Evolutionary conservation across 768 basidiomycete genomes (phyloP).

Genomic region (Trametes sanguinea): DNA sequence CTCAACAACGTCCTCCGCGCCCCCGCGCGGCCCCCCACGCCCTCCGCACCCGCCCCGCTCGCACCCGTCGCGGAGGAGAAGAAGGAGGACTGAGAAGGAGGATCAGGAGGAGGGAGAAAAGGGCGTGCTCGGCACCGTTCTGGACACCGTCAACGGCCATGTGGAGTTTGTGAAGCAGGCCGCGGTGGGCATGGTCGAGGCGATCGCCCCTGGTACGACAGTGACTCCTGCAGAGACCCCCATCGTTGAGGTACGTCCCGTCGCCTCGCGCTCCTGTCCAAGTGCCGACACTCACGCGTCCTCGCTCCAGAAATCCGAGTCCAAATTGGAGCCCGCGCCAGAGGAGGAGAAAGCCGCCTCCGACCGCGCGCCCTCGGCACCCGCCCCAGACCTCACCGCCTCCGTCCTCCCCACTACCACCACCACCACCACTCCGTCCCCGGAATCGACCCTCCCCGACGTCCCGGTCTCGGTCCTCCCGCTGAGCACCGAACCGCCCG

Average conservation of each 20-base stretch:
- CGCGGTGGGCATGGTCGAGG: conserved; percentile 28
- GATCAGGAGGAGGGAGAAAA: not conserved
- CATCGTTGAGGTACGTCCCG: conserved; percentile 1
- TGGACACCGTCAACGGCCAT: conserved; percentile 18
- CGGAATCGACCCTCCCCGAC: conserved; percentile 12
- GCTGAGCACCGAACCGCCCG: conserved; percentile 14
- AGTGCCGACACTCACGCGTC: not conserved
- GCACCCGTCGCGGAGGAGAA: not conserved
- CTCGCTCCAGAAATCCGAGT: not conserved
- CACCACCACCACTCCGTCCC: not conserved
- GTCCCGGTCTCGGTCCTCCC: conserved; percentile 28
- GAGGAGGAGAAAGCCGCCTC: conserved; percentile 18
- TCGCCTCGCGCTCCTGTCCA: not conserved
- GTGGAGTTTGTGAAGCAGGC: conserved; percentile 26
- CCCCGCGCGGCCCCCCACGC: conserved; percentile 46
- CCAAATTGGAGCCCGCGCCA: not conserved
- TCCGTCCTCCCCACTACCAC: conserved; percentile 17
- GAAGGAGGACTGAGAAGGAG: too few relatives aligned
- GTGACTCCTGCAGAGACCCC: conserved; percentile 19
- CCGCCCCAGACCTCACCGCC: conserved; percentile 3
- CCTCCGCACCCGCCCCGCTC: conserved; percentile 5
- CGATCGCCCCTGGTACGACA: conserved; percentile 27
- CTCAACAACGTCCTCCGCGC: conserved; percentile 67
- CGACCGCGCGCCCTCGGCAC: conserved; percentile 15
- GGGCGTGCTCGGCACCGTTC: conserved; percentile 6